Evolutionary conservation across 2,329 filamentous ascomycete species (phyloP).

Genomic region (Calonectria henricotiae): DNA sequence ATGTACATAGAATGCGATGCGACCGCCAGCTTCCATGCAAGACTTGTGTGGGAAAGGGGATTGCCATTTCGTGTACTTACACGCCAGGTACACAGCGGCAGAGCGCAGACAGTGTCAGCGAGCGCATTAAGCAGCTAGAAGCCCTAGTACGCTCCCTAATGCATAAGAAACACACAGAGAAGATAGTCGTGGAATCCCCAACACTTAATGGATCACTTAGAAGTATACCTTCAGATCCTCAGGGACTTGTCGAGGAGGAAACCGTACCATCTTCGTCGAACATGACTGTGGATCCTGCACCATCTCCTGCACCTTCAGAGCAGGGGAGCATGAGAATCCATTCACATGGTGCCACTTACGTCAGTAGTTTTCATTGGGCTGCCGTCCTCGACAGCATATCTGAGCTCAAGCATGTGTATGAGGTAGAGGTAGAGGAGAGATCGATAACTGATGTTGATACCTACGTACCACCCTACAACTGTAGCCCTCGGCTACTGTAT

Average conservation of each 20-base stretch:
- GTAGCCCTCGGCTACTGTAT: constrained; percentile 55
- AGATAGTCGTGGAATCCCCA: neutral
- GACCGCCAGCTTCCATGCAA: constrained; percentile 30
- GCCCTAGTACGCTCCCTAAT: constrained; percentile 52
- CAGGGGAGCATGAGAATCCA: constrained; percentile 54
- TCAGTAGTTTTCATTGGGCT: constrained; percentile 60
- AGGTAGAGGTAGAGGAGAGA: constrained; percentile 49
- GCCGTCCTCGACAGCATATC: constrained; percentile 61
- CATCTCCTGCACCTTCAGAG: constrained; percentile 45
- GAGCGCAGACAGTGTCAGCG: neutral
- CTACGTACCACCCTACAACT: neutral
- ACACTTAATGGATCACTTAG: neutral
- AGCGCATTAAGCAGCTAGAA: constrained; percentile 49
- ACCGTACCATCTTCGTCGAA: neutral
- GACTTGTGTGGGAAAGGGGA: constrained; percentile 18
- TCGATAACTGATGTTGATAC: neutral
- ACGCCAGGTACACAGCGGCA: neutral
- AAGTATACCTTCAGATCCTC: neutral
- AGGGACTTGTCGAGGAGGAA: neutral
- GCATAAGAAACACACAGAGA: constrained; percentile 28
- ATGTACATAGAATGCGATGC: constrained; percentile 10
- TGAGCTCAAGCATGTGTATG: constrained; percentile 59
- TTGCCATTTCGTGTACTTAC: constrained; percentile 16
- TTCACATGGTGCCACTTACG: constrained; percentile 54
- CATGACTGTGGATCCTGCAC: neutral